A percentile compares a stretch with the other conserved stretches of the same genome.
Conservation (phyloP, 805 yeast genomes). For the Spathaspora girioi region DNA sequence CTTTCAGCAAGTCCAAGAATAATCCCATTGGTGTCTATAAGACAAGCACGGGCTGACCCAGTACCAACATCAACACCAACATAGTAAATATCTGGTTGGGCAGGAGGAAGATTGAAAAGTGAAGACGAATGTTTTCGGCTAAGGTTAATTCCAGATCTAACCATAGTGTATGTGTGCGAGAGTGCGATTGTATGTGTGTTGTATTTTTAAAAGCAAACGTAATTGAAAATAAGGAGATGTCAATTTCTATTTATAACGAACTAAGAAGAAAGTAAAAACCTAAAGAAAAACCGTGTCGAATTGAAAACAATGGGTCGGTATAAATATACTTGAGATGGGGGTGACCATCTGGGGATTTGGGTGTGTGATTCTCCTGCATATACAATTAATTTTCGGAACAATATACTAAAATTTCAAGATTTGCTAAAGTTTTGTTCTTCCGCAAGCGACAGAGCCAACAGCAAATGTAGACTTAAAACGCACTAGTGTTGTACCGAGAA, state of each 20-base stretch:
- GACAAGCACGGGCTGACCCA: constrained; percentile 93
- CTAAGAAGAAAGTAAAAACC: background rate
- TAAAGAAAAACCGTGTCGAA: background rate
- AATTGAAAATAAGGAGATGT: background rate
- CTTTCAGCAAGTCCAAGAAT: constrained; percentile 77
- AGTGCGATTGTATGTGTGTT: no score
- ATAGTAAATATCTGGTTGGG: constrained; percentile 49
- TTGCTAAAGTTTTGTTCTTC: background rate
- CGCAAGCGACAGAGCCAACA: background rate
- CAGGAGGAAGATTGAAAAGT: constrained; percentile 36
- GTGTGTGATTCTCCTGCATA: background rate
- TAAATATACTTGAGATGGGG: background rate
- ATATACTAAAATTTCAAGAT: background rate
- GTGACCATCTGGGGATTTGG: background rate
- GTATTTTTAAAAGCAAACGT: background rate
- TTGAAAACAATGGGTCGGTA: background rate
- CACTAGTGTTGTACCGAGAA: background rate
- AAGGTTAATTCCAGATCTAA: constrained; percentile 32
- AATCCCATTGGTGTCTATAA: constrained; percentile 79
- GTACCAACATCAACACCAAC: constrained; percentile 96
- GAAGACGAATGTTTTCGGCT: constrained; percentile 38
- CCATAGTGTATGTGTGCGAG: constrained; percentile 2
- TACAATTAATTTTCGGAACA: background rate
- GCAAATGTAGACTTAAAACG: background rate
- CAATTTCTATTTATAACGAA: background rate